Base-by-base conservation (phyloP, 176 grass and related monocot genomes). In the Aegilops speltoides region DNA sequence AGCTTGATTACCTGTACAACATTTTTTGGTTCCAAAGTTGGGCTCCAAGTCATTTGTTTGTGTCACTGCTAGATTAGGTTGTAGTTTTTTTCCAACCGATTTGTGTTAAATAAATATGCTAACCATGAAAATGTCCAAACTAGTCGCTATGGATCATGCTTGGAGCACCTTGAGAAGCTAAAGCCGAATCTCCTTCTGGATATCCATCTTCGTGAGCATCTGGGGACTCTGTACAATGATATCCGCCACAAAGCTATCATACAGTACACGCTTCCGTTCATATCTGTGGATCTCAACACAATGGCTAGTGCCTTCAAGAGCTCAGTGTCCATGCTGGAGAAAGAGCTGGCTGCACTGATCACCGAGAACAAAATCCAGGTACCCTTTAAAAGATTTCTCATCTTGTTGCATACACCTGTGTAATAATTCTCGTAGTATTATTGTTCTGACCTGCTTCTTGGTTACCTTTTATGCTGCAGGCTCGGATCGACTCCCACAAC, bases 401-500 rank as follows among this genome's bases (percentile, higher is more conserved):
- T 22, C 23, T 11, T 59, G 13, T 10, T 48, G 25, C 23, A 10
- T 56, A 15, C 4, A 6, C 10, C 41, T 4, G 22, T 40, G 10
- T 10, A 33, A 22, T 23, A 52, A 73, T 70, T 60, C 4, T 80
- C 20, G 0, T 19, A 54, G 19, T 37, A 24, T 37, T 37, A 24
- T 37, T 88, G 17, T 71, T 62, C 13, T 83, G 2, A n/a, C 5
- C 10, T 81, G 57, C 19, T 87, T 77, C 2, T 83, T 73, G 40
- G 8, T 81, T 33, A 60, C 82, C 63, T 25, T 46, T 88, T 54
- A 4, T 48, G 3, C 32, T 89, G 85, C 84, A 99, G 97, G 97
- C 97, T 12, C 88, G 97, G 37, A 97, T 99, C 87, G 97, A 99
- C 79, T 97, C 97, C 38, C 97, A 99, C 86, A 99, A 99, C 87